phyloP scores from a whole-genome alignment of 2,329 filamentous ascomycete species.

The Aspergillus puulaauensis region DNA sequence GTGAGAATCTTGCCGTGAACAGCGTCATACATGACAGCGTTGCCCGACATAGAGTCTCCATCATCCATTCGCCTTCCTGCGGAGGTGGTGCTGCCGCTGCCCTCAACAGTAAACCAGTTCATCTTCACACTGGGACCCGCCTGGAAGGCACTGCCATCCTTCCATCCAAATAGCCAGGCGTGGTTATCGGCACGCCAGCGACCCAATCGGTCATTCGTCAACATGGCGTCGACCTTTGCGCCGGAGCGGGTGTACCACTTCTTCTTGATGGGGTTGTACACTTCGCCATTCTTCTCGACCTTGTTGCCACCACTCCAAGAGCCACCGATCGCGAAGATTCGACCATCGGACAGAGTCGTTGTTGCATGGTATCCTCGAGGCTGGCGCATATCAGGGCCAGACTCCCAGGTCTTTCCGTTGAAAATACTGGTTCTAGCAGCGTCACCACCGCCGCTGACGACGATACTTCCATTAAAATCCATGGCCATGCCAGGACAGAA shows the following conservation, averaged over 20 bases:
- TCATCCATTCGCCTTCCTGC: slow-evolving; percentile 47
- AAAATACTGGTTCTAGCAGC: slow-evolving; percentile 52
- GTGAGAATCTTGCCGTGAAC: slow-evolving; percentile 40
- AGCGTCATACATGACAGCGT: slow-evolving; percentile 17
- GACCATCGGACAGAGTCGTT: slow-evolving; percentile 52
- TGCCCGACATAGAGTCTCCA: slow-evolving; percentile 13
- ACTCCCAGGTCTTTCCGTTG: slow-evolving; percentile 41
- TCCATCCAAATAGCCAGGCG: slow-evolving; percentile 19
- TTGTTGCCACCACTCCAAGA: slow-evolving; percentile 53
- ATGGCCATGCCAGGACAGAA: slow-evolving; percentile 28
- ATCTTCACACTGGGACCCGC: slow-evolving; percentile 55
- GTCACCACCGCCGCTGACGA: slow-evolving; percentile 56
- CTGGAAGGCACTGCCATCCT: slow-evolving; percentile 43
- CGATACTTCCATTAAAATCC: slow-evolving; percentile 31
- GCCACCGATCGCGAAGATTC: slow-evolving; percentile 60
- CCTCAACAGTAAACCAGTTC: slow-evolving; percentile 57
- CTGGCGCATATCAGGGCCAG: slow-evolving; percentile 46
- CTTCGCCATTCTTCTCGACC: slow-evolving; percentile 55
- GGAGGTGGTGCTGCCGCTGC: slow-evolving; percentile 15
- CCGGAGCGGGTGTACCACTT: slow-evolving; percentile 49
- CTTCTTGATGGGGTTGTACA: slow-evolving; percentile 49
- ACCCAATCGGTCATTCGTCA: slow-evolving; percentile 54
- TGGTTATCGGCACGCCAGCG: slow-evolving; percentile 36
- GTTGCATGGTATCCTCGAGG: slow-evolving; percentile 56
- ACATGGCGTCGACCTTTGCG: slow-evolving; percentile 49